Conservation (phyloP, 176 grass and related monocot species). For the Eleusine indica region DNA sequence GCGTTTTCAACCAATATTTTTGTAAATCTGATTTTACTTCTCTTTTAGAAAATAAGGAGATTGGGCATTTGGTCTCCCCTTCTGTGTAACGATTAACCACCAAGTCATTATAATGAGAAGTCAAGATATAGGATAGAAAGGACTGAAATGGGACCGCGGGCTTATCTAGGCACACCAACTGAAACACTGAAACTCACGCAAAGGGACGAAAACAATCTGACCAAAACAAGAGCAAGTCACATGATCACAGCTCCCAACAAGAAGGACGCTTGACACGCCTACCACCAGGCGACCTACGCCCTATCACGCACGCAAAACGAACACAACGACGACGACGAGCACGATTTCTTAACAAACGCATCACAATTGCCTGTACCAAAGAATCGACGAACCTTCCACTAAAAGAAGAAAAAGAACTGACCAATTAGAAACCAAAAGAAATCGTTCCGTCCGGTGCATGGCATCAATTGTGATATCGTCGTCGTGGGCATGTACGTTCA, state of each 20-base stretch:
- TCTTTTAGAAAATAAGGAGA: neutral
- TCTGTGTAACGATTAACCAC: neutral
- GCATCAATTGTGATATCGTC: neutral
- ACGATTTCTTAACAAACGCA: conserved; percentile 11
- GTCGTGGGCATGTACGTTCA: neutral
- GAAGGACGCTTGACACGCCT: neutral
- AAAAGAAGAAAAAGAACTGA: neutral
- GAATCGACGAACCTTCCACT: neutral
- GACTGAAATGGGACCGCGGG: neutral
- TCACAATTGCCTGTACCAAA: neutral
- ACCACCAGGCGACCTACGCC: neutral
- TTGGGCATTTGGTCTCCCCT: neutral
- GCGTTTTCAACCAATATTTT: too few relatives aligned
- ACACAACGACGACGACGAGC: neutral
- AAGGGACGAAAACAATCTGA: neutral
- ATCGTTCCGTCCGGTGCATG: neutral
- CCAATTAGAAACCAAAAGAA: neutral
- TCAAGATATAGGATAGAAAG: neutral
- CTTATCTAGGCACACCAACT: neutral
- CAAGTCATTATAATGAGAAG: neutral
- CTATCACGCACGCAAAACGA: neutral
- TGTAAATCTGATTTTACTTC: neutral
- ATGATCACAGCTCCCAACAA: neutral
- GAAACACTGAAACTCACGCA: neutral
- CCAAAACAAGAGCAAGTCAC: conserved; percentile 10